Evolutionary conservation across 2,329 filamentous ascomycete genomes (phyloP).

Genomic region (Neonectria ditissima): DNA sequence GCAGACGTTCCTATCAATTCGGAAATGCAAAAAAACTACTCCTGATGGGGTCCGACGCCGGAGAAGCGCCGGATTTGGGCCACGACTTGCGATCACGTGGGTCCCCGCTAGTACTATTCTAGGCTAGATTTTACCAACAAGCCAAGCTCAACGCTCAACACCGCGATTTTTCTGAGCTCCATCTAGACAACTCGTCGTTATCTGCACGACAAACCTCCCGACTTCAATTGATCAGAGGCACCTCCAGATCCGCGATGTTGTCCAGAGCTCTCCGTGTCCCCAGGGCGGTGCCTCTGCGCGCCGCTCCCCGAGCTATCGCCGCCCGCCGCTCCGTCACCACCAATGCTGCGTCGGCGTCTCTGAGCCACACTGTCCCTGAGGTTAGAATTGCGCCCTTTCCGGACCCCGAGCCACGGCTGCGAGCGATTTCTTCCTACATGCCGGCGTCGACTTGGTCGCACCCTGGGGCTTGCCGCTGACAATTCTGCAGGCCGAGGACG

Average conservation of each 20-base stretch:
- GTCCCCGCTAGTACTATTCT: slow-evolving; percentile 38
- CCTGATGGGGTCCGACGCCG: slow-evolving; percentile 16
- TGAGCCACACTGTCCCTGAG: slow-evolving; percentile 77
- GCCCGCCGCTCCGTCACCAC: slow-evolving; percentile 90
- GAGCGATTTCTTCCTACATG: slow-evolving; percentile 14
- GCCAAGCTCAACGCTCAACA: slow-evolving; percentile 57
- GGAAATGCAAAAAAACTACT: background rate
- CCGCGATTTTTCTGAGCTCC: slow-evolving; percentile 59
- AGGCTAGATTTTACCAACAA: slow-evolving; percentile 55
- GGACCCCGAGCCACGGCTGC: slow-evolving; percentile 21
- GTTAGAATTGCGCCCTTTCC: slow-evolving; percentile 52
- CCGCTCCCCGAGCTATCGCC: slow-evolving; percentile 59
- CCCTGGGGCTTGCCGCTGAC: slow-evolving; percentile 32
- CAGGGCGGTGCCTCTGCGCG: slow-evolving; percentile 69
- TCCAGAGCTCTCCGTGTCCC: slow-evolving; percentile 75
- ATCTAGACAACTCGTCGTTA: slow-evolving; percentile 48
- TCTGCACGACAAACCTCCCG: slow-evolving; percentile 46
- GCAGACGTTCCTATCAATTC: background rate
- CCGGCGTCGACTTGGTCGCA: background rate
- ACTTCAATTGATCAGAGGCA: slow-evolving; percentile 50
- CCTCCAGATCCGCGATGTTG: slow-evolving; percentile 68
- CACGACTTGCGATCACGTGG: slow-evolving; percentile 38
- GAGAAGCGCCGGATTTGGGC: slow-evolving; percentile 25
- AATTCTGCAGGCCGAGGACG: slow-evolving; percentile 81
- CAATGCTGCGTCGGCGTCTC: slow-evolving; percentile 91